A percentile compares a stretch with the other conserved stretches of the same genome.
Conservation (phyloP, 805 yeast genomes). For the Priceomyces castillae region DNA sequence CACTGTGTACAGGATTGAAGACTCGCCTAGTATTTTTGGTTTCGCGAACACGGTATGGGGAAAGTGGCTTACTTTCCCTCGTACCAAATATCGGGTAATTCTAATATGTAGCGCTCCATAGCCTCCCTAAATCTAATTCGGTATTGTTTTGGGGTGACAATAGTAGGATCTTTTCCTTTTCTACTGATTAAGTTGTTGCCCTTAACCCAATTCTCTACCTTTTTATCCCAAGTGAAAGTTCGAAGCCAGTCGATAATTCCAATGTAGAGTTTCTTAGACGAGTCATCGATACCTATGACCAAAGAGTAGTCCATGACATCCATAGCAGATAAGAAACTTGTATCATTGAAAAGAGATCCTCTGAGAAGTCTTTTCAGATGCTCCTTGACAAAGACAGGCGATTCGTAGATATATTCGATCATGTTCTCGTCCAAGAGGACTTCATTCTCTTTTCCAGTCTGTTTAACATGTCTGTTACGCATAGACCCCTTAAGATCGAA, state of each 20-base stretch:
- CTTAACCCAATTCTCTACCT: constrained; percentile 97
- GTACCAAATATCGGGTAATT: constrained; percentile 82
- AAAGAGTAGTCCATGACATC: constrained; percentile 98
- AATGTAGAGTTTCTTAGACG: constrained; percentile 66
- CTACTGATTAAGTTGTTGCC: constrained; percentile 78
- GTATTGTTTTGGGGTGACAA: constrained; percentile 94
- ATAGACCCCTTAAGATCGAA: constrained; percentile 97
- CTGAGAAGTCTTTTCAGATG: constrained; percentile 82
- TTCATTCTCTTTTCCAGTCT: constrained; percentile 93
- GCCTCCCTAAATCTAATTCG: constrained; percentile 94
- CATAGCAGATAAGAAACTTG: constrained; percentile 90
- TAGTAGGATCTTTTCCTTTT: constrained; percentile 91
- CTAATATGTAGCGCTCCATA: constrained; percentile 90
- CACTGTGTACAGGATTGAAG: too few species aligned
- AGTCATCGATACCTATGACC: constrained; percentile 83
- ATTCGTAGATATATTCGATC: constrained; percentile 96
- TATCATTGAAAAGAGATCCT: constrained; percentile 93
- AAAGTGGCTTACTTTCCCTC: constrained; percentile 25
- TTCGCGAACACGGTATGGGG: too few species aligned
- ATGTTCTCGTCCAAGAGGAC: constrained; percentile 94
- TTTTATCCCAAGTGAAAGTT: constrained; percentile 98
- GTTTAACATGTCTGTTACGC: constrained; percentile 95
- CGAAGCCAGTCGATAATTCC: constrained; percentile 94
- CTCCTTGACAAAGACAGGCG: constrained; percentile 91
- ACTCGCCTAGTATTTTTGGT: too few species aligned